phyloP scores from a whole-genome alignment of 2,329 filamentous ascomycete species.

The Epichloe sp. region DNA sequence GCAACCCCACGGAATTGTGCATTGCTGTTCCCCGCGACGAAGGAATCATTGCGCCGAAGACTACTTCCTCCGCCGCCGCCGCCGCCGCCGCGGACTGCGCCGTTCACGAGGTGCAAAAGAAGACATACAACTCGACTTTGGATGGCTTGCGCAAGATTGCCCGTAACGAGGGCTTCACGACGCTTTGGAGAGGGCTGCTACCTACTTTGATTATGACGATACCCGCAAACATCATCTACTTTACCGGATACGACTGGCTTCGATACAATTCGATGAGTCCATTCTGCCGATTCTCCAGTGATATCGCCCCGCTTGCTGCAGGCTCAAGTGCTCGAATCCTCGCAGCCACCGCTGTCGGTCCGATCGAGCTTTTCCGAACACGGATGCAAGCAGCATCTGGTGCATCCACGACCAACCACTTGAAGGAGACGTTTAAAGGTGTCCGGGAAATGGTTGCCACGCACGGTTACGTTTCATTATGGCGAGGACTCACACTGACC shows the following conservation, averaged over 20 bases:
- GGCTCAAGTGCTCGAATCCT: constrained; percentile 66
- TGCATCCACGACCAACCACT: constrained; percentile 49
- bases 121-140: constrained; percentile 77
- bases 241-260: constrained; percentile 94
- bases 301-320: constrained; percentile 66
- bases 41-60: constrained; percentile 22
- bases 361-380: constrained; percentile 89
- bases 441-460: constrained; percentile 65
- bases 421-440: constrained; percentile 65
- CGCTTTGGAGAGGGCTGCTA: constrained; percentile 87
- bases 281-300: constrained; percentile 50
- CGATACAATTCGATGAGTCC: constrained; percentile 63
- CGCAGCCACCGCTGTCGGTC: constrained; percentile 72
- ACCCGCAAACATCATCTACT: constrained; percentile 95
- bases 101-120: constrained; percentile 73
- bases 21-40: constrained; percentile 52
- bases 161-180: constrained; percentile 74
- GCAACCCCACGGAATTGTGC: constrained; percentile 70
- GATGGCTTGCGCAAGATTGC: constrained; percentile 92
- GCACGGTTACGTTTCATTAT: constrained; percentile 70
- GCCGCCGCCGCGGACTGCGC: constrained; percentile 57
- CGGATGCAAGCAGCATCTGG: constrained; percentile 69
- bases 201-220: constrained; percentile 90
- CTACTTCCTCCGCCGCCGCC: constrained; percentile 28
- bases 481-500: constrained; percentile 81